Conservation (phyloP, 371 early-diverging fungal genomes). For the Chytridium lagenaria region DNA sequence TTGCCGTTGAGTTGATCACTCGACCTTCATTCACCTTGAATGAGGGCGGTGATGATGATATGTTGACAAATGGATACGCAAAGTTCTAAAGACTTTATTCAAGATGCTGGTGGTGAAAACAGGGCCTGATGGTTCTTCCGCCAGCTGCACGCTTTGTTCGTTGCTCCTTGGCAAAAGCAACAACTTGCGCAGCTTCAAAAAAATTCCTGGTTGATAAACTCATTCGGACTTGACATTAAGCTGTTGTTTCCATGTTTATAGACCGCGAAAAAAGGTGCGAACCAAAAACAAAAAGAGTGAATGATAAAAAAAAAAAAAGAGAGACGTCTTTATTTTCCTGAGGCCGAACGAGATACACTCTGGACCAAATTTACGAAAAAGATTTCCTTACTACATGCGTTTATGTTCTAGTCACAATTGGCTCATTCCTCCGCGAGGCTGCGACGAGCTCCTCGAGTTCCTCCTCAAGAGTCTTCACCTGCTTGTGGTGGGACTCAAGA, state of each 20-base stretch:
- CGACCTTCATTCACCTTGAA: too few relatives aligned
- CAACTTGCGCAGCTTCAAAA: too few relatives aligned
- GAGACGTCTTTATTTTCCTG: too few relatives aligned
- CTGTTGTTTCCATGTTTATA: neutral
- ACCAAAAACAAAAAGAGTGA: neutral
- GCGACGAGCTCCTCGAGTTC: constrained; percentile 72
- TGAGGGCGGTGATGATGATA: too few relatives aligned
- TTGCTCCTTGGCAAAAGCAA: too few relatives aligned
- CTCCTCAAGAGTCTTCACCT: constrained; percentile 84
- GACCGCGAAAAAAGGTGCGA: neutral
- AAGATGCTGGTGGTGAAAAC: too few relatives aligned
- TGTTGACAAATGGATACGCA: too few relatives aligned
- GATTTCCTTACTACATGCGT: neutral
- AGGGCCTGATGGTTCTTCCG: too few relatives aligned
- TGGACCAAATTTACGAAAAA: neutral
- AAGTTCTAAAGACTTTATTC: too few relatives aligned
- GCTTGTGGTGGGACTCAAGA: constrained; percentile 88
- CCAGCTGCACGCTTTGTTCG: too few relatives aligned
- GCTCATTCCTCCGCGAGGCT: constrained; percentile 29
- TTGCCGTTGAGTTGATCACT: neutral
- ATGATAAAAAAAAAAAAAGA: neutral
- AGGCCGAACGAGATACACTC: neutral
- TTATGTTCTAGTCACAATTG: neutral
- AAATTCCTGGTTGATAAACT: too few relatives aligned
- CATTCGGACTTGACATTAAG: neutral